Evolutionary conservation across 2,329 filamentous ascomycete genomes (phyloP), one percentile per base, ranked within the genome.

Genomic region (Neofusicoccum laricinum): DNA sequence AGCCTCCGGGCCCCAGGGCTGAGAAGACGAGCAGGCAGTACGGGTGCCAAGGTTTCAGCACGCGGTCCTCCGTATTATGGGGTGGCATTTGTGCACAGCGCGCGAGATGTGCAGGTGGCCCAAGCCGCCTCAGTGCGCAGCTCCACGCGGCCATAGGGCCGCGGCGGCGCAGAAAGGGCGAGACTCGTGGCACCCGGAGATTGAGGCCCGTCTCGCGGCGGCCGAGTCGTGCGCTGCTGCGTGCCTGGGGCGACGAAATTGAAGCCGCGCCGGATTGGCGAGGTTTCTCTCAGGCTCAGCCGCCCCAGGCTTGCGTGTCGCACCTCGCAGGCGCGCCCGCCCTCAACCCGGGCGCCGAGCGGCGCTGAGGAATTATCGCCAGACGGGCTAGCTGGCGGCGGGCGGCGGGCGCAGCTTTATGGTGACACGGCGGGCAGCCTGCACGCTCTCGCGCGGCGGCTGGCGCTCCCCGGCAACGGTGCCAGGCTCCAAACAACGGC

Each of bases 141-240:
- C 41, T 46, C 41, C 40, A 45, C 55, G 17, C 17, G 40, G 40
- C 14, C 15, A 5, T 15, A 43, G 12, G 40, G 40, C 15, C 21
- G 14, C 15, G 4, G 40, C 49, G 30, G 49, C 49, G 38, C 53
- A 17, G 21, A 43, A 30, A 59, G 55, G 55, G 55, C 55, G 55
- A 59, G 55, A 59, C 55, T 59, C 55, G 55, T 59, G 55, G 55
- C 55, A 59, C 0, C 55, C 55, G 55, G 55, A 59, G 41, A 59
- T 59, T 59, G 55, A 59, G 40, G 55, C 36, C 49, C 51, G 51
- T 53, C 32, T 19, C 49, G 36, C 12, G 50, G 10, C 30, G 50
- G 50, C 51, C 51, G 51, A 57, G 51, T 57, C 51, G 51, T 43
- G 51, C 38, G 51, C 19, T n/a, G 40, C 40, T 38, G 51, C 30